Percentiles rank a stretch among this genome's conserved stretches.
Conservation (phyloP, 768 basidiomycete genomes). For the Asterophora lycoperdoides region DNA sequence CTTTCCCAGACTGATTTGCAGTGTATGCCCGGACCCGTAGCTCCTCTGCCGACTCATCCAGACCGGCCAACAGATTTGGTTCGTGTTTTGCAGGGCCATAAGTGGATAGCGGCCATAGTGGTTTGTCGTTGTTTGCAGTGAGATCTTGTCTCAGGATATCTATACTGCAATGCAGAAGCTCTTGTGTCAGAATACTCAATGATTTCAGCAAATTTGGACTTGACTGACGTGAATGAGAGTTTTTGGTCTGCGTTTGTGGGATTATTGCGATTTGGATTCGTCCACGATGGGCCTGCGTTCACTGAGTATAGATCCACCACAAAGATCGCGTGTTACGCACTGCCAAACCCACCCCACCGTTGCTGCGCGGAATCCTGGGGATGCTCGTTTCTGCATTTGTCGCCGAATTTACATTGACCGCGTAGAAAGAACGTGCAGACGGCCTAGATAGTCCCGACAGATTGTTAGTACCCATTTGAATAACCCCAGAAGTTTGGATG, state of each 20-base stretch:
- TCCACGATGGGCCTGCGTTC: constrained; percentile 38
- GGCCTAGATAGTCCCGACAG: constrained; percentile 27
- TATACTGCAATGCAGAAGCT: constrained; percentile 33
- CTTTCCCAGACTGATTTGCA: constrained; percentile 50
- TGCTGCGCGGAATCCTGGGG: constrained; percentile 33
- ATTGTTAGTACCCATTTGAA: neutral
- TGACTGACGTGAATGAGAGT: constrained; percentile 28
- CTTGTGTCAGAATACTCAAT: neutral
- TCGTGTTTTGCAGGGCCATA: constrained; percentile 78
- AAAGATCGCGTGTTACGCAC: constrained; percentile 35
- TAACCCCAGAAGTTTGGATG: neutral
- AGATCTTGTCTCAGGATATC: constrained; percentile 67
- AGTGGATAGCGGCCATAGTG: constrained; percentile 73
- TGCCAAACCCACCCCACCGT: constrained; percentile 40
- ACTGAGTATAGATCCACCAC: constrained; percentile 6
- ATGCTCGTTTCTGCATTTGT: constrained; percentile 64
- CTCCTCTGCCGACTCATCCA: constrained; percentile 80
- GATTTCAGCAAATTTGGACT: neutral
- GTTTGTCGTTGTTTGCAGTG: constrained; percentile 56
- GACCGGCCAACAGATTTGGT: constrained; percentile 54
- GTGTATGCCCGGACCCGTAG: constrained; percentile 59
- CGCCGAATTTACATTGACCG: constrained; percentile 64
- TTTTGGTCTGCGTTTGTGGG: constrained; percentile 18
- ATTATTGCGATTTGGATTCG: constrained; percentile 19
- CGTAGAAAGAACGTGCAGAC: constrained; percentile 62